Conservation (phyloP, 2,329 filamentous ascomycete species). For the Trichoderma atrobrunneum region DNA sequence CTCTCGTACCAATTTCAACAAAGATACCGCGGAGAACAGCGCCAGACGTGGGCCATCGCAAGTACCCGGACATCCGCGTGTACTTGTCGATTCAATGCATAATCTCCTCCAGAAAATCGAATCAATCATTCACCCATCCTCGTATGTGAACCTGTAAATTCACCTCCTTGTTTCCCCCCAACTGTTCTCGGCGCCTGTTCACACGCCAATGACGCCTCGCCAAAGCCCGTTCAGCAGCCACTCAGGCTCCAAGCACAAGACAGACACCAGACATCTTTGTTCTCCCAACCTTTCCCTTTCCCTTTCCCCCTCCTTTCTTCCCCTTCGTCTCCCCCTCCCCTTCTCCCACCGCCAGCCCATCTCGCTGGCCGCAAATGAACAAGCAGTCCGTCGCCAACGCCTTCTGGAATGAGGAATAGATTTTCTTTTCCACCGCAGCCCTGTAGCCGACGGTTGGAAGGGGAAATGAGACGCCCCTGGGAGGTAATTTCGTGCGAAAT, state of each 20-base stretch:
- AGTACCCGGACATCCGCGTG: neutral
- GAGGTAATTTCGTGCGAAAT: slow-evolving; percentile 12
- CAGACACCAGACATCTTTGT: neutral
- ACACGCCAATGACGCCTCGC: neutral
- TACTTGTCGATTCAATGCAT: neutral
- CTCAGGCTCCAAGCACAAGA: neutral
- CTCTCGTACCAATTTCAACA: neutral
- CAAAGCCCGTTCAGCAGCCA: neutral
- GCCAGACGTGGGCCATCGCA: neutral
- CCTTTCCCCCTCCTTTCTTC: neutral
- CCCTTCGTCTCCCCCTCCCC: neutral
- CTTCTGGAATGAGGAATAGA: slow-evolving; percentile 11
- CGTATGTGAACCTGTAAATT: neutral
- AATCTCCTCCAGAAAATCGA: neutral
- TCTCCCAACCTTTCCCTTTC: neutral
- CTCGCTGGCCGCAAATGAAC: neutral
- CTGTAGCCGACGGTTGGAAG: neutral
- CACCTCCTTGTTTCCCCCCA: neutral
- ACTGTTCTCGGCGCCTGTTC: neutral
- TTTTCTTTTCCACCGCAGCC: neutral
- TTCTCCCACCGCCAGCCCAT: neutral
- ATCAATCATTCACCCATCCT: neutral
- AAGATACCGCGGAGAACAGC: neutral
- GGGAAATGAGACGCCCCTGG: slow-evolving; percentile 13
- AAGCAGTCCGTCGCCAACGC: neutral